Conservation (phyloP, 2,329 filamentous ascomycete genomes). For the Talaromyces sp. region DNA sequence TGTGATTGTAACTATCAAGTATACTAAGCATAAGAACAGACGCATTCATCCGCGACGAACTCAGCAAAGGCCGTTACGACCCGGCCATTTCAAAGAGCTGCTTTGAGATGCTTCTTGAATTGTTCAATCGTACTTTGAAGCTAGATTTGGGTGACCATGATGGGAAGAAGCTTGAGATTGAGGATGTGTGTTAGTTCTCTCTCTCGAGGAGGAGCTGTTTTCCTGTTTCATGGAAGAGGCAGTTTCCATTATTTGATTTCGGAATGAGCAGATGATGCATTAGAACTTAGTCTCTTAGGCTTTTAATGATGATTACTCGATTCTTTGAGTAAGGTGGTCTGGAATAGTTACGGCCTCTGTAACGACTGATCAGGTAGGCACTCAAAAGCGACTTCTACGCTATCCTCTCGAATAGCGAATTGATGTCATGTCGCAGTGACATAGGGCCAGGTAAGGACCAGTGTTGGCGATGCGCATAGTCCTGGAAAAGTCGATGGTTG, state of each 20-base stretch:
- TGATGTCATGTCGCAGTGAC: background rate
- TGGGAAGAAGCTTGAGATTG: constrained; percentile 60
- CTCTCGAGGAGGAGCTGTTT: background rate
- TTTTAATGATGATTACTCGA: background rate
- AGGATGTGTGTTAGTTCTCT: constrained; percentile 65
- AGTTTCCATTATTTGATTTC: no score
- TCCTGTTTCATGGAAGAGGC: background rate
- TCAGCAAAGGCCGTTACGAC: constrained; percentile 92
- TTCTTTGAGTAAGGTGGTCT: background rate
- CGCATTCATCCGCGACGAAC: constrained; percentile 89
- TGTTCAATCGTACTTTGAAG: constrained; percentile 77
- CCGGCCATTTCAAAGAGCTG: constrained; percentile 82
- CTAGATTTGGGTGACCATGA: constrained; percentile 66
- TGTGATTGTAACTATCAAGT: background rate
- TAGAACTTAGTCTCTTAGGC: background rate
- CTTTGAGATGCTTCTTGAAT: constrained; percentile 84
- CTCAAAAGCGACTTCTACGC: background rate
- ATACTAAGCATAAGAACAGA: constrained; percentile 45
- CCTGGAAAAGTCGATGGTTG: background rate
- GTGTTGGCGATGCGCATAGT: background rate
- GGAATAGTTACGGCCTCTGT: background rate
- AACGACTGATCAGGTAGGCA: background rate
- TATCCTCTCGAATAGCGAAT: background rate
- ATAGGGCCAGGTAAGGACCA: background rate
- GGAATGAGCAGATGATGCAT: background rate